These are phyloP conservation scores for Purshia tridentata DNA, from an alignment of 306 rosid genomes.

Conservation along the genomic window DNA sequence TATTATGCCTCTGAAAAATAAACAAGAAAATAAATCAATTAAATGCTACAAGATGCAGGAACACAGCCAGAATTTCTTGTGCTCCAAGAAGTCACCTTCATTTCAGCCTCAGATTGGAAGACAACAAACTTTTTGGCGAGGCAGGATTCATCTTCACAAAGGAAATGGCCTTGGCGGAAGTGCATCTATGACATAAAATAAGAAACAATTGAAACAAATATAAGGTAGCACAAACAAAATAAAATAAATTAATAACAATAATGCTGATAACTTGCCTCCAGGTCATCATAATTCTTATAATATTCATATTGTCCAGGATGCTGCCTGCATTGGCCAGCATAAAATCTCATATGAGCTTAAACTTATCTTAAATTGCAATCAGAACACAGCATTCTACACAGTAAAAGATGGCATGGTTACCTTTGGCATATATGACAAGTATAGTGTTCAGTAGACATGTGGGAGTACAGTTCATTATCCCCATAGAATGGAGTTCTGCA, in stretches of 20 bases:
- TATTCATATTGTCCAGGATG: constrained; percentile 87
- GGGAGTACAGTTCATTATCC: constrained; percentile 83
- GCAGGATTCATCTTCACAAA: constrained; percentile 95
- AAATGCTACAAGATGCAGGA: constrained; percentile 4
- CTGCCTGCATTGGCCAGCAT: constrained; percentile 55
- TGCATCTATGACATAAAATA: constrained; percentile 54
- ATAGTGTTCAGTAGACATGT: constrained; percentile 91
- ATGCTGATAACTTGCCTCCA: constrained; percentile 66
- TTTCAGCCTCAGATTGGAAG: constrained; percentile 77
- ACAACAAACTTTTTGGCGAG: constrained; percentile 85
- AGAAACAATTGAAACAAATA: background rate
- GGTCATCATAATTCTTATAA: constrained; percentile 86
- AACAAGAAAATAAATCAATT: constrained; percentile 7
- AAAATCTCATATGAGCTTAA: background rate
- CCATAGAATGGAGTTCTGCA: constrained; percentile 88
- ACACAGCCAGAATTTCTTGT: constrained; percentile 10
- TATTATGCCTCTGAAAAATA: constrained; percentile 71
- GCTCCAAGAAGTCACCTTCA: constrained; percentile 66
- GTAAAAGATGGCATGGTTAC: constrained; percentile 28
- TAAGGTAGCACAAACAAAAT: background rate
- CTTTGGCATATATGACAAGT: constrained; percentile 96
- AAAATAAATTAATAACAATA: background rate
- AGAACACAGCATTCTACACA: background rate
- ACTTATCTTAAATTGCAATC: background rate
- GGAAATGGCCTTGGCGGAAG: constrained; percentile 84